A percentile compares a stretch with the other conserved stretches of the same genome.
These are phyloP conservation scores for Quercus lobata DNA, from an alignment of 331 rosid species.

Conservation along the genomic window DNA sequence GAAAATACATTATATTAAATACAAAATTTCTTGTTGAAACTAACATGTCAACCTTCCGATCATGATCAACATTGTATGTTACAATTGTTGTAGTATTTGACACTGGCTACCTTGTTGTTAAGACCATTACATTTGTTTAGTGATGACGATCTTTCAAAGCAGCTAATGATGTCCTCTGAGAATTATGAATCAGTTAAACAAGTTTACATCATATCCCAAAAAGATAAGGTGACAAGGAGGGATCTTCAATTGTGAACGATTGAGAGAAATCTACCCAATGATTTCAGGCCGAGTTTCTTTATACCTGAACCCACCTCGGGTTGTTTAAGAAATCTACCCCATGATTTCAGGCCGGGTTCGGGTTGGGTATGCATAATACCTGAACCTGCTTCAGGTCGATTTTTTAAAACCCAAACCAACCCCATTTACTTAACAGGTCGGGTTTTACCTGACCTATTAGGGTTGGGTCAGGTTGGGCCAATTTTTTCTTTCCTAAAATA, in stretches of 20 bases:
- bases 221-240: not conserved
- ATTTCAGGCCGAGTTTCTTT: not conserved
- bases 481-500: no score
- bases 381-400: no score
- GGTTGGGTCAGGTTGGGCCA: no score
- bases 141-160: slow-evolving; percentile 24
- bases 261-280: slow-evolving; percentile 24
- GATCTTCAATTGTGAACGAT: slow-evolving; percentile 25
- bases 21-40: no score
- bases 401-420: no score
- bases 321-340: not conserved
- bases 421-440: not conserved
- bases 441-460: no score
- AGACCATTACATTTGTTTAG: slow-evolving; percentile 29
- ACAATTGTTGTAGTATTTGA: slow-evolving; percentile 18
- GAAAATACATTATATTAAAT: no score
- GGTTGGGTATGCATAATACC: not conserved
- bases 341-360: slow-evolving; percentile 29
- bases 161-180: slow-evolving; percentile 11
- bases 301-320: no score
- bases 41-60: not conserved
- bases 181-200: slow-evolving; percentile 25
- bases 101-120: slow-evolving; percentile 21
- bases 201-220: slow-evolving; percentile 10
- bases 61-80: not conserved